Conservation (phyloP, 106 monocot species). For the Narthecium ossifragum region DNA sequence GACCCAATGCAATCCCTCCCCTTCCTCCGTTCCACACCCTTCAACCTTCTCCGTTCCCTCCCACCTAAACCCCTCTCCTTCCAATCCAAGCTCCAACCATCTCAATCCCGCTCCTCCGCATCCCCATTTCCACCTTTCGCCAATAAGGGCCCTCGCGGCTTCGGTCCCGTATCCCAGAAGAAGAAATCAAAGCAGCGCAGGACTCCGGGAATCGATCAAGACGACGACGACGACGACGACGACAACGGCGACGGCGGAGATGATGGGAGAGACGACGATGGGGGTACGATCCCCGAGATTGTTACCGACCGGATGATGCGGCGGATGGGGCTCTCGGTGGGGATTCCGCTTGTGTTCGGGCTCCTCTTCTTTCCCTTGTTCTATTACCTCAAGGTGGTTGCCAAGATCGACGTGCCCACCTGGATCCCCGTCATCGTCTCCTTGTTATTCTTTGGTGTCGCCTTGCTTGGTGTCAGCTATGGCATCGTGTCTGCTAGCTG, state of each 20-base stretch:
- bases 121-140: slow-evolving; percentile 7
- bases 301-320: slow-evolving; percentile 96
- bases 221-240: slow-evolving; percentile 19
- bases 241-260: slow-evolving; percentile 28
- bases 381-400: slow-evolving; percentile 80
- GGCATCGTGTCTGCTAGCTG: slow-evolving; percentile 97
- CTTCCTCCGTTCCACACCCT: neutral
- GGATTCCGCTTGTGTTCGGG: slow-evolving; percentile 58
- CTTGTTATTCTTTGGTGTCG: slow-evolving; percentile 91
- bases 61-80: neutral
- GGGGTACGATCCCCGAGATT: slow-evolving; percentile 74
- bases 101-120: neutral
- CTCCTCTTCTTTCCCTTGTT: slow-evolving; percentile 91
- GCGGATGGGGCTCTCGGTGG: slow-evolving; percentile 75
- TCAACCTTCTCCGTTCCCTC: neutral
- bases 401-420: slow-evolving; percentile 76
- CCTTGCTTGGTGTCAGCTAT: slow-evolving; percentile 80
- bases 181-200: slow-evolving; percentile 16
- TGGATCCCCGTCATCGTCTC: slow-evolving; percentile 91
- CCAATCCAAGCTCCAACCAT: neutral
- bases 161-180: slow-evolving; percentile 38
- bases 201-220: too few relatives aligned
- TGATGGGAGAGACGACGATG: slow-evolving; percentile 7
- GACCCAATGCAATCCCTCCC: slow-evolving; percentile 5
- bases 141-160: slow-evolving; percentile 49